Conservation (phyloP, 495 filamentous ascomycete genomes). For the Penicillium cataractarum region DNA sequence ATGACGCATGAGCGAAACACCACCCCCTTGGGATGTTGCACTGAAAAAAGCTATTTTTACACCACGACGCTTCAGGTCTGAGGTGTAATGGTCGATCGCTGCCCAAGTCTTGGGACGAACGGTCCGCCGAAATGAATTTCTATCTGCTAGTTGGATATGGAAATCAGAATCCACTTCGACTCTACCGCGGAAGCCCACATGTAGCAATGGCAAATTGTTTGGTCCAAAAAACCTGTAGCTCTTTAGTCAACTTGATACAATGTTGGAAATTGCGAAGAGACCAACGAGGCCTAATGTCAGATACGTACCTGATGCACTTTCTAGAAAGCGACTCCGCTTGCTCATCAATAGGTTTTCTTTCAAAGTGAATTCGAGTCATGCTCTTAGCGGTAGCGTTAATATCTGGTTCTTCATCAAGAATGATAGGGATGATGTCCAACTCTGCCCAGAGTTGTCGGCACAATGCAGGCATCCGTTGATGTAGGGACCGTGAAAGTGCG, state of each 20-base stretch:
- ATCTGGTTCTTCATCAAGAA: slow-evolving; percentile 29
- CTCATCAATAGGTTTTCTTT: slow-evolving; percentile 64
- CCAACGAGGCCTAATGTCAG: no score
- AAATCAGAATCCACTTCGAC: no score
- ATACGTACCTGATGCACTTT: slow-evolving; percentile 67
- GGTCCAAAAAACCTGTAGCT: not conserved
- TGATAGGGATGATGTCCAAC: slow-evolving; percentile 72
- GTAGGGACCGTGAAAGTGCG: slow-evolving; percentile 44
- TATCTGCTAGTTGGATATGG: no score
- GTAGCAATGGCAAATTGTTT: slow-evolving; percentile 29
- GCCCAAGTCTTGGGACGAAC: no score
- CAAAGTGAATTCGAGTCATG: no score
- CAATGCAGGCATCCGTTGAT: slow-evolving; percentile 34
- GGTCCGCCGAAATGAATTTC: no score
- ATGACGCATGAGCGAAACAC: slow-evolving; percentile 83
- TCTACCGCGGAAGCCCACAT: no score
- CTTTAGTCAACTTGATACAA: not conserved
- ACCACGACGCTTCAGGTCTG: slow-evolving; percentile 43
- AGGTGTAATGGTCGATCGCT: no score
- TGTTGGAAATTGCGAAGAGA: not conserved
- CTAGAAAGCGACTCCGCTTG: slow-evolving; percentile 80
- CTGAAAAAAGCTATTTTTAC: slow-evolving; percentile 80
- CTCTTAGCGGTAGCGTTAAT: no score
- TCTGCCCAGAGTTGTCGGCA: slow-evolving; percentile 75
- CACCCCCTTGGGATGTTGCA: slow-evolving; percentile 79